Conservation (phyloP, 2,329 filamentous ascomycete species). For the Chaetomium sp. region DNA sequence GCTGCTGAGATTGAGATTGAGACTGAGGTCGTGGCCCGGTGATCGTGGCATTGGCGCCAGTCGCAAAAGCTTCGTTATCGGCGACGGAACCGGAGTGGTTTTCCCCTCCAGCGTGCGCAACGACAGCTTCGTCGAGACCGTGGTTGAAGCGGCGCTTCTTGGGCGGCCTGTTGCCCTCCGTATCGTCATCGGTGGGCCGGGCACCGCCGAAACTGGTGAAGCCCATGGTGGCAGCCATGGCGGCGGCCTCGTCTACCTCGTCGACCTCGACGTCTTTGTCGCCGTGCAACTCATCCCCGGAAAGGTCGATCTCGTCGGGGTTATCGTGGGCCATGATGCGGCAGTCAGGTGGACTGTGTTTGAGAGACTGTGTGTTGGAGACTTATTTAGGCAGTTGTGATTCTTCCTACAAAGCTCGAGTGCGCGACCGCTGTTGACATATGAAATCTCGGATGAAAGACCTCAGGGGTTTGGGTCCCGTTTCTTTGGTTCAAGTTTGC, state of each 20-base stretch:
- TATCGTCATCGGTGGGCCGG: conserved; percentile 1
- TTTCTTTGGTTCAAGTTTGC: no score
- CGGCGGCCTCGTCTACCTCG: conserved; percentile 29
- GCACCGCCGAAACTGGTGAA: conserved; percentile 60
- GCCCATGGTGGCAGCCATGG: conserved; percentile 64
- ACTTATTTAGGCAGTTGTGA: neutral
- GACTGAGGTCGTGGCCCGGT: no score
- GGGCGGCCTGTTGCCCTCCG: conserved; percentile 33
- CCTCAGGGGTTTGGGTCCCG: no score
- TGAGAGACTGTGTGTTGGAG: neutral
- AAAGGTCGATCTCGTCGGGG: conserved; percentile 10
- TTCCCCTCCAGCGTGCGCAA: conserved; percentile 23
- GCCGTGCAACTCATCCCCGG: conserved; percentile 8
- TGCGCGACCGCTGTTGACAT: no score
- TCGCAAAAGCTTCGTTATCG: no score
- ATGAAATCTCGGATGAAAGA: no score
- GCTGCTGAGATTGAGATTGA: no score
- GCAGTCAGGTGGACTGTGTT: neutral
- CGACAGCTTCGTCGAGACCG: conserved; percentile 44
- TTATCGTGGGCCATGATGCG: conserved; percentile 1
- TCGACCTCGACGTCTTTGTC: conserved; percentile 26
- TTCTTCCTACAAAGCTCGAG: no score
- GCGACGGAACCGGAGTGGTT: no score
- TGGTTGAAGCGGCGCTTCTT: conserved; percentile 65
- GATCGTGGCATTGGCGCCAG: no score